These are phyloP conservation scores for Tremella fuciformis DNA, from an alignment of 768 basidiomycete species.

Conservation along the genomic window DNA sequence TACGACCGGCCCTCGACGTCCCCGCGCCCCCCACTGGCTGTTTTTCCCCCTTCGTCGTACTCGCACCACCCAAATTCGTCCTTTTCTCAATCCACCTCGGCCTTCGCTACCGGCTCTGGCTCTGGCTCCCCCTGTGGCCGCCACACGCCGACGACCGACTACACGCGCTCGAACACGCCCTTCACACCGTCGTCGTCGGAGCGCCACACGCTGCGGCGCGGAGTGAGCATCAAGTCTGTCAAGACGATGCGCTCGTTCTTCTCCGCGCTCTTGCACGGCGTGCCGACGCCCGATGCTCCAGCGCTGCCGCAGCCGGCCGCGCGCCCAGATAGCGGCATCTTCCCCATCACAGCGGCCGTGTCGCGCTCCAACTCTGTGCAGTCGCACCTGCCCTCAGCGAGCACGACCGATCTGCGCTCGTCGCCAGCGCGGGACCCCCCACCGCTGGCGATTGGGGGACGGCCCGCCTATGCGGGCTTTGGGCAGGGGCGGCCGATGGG, in stretches of 20 bases:
- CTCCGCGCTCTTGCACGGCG: conserved; percentile 23
- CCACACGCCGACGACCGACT: conserved; percentile 1
- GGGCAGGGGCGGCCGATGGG: conserved; percentile 1
- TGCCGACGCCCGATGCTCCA: conserved; percentile 10
- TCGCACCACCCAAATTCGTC: conserved; percentile 1
- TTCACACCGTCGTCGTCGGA: not conserved
- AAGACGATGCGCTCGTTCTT: conserved; percentile 40
- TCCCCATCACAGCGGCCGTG: conserved; percentile 21
- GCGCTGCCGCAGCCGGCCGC: conserved; percentile 24
- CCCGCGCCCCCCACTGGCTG: not conserved
- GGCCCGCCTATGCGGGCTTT: not conserved
- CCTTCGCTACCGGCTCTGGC: conserved; percentile 1
- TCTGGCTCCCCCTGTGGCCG: not conserved
- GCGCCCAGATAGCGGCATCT: conserved; percentile 38
- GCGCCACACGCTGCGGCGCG: conserved; percentile 18
- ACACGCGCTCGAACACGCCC: not conserved
- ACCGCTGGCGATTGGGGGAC: conserved; percentile 1
- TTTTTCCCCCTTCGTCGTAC: not conserved
- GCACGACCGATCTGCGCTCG: no score
- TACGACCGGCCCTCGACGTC: not conserved
- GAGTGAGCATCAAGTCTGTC: conserved; percentile 37
- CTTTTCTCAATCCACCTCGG: not conserved
- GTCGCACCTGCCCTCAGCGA: no score
- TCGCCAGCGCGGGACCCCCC: no score
- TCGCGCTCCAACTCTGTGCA: not conserved